Evolutionary conservation across 1,284 basidiomycete genomes (phyloP), one percentile per base, ranked within the genome.

Genomic region (Trichosporon asahii): DNA sequence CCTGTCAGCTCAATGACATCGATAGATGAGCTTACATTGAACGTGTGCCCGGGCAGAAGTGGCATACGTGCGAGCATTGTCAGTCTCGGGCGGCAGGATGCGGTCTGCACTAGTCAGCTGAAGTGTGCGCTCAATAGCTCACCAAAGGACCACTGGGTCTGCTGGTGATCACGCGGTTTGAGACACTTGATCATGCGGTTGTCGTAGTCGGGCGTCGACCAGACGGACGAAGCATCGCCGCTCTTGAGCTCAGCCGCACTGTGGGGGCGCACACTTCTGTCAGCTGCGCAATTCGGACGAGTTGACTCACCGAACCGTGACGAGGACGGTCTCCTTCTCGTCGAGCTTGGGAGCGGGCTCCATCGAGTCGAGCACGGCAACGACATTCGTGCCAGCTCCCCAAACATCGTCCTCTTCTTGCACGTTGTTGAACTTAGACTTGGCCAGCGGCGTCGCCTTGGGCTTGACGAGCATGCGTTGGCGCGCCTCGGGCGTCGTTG

Each of bases 31-130:
- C 72, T 77, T 72, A 82, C 84, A 85, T 75, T 89, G 88, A 0
- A 98, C 93, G 77, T 98, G 93, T 1, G 91, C 91, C 12, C 89
- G 88, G 0, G 94, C 95, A 1, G 94, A 90, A 4, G 90, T 88
- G 37, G 88, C 88, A 81, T 98, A 99, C 0, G 96, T 87, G 0
- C 89, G 88, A 72, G 91, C 91, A 70, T 98, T 99, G 68, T 72
- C 91, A 87, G 82, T 95, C 89, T 82, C 78, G 67, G 70, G 77
- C 27, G 73, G 77, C 68, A 76, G 78, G 73, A 81, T 79, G 3
- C 78, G 76, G 68, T 83, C 79, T 80, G 68, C 33, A n/a, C n/a
- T 18, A 61, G 76, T 61, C 92, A 3, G 88, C 85, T n/a, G 88
- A 75, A 1, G 11, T 18, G n/a, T n/a, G 55, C 8, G 21, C 33